Conservation (phyloP, 352 stramenopile genomes). For the Phytopythium litorale region DNA sequence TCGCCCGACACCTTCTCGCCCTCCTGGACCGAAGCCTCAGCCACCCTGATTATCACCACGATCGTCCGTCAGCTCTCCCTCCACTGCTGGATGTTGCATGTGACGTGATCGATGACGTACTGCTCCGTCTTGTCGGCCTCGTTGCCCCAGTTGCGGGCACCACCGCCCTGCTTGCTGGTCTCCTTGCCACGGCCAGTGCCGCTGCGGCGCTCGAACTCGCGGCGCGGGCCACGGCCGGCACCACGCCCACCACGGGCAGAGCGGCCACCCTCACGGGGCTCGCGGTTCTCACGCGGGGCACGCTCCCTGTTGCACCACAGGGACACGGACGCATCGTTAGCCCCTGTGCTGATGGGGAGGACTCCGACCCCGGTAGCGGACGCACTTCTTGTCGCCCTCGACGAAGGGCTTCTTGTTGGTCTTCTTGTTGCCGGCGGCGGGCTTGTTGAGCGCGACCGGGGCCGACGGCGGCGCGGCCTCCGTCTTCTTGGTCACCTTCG, state of each 20-base stretch:
- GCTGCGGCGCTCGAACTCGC: constrained; percentile 92
- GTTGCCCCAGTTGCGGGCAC: constrained; percentile 96
- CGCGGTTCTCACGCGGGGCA: constrained; percentile 40
- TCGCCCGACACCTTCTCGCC: constrained; percentile 51
- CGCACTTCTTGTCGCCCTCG: constrained; percentile 52
- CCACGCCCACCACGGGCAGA: constrained; percentile 33
- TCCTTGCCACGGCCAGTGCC: constrained; percentile 95
- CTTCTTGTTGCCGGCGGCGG: constrained; percentile 82
- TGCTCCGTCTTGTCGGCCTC: constrained; percentile 90
- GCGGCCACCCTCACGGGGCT: constrained; percentile 29
- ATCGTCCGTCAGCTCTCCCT: not conserved
- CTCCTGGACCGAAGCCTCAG: constrained; percentile 54
- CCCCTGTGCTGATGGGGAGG: not conserved
- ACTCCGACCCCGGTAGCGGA: not conserved
- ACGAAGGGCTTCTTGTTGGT: constrained; percentile 52
- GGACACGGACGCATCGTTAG: not conserved
- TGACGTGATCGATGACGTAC: constrained; percentile 20
- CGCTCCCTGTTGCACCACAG: constrained; percentile 16
- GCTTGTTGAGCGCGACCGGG: constrained; percentile 78
- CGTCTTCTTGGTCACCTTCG: constrained; percentile 63
- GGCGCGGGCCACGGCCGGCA: constrained; percentile 51
- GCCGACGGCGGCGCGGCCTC: constrained; percentile 38
- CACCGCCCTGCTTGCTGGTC: constrained; percentile 93
- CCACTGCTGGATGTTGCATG: not conserved
- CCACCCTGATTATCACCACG: constrained; percentile 10